phyloP scores from a whole-genome alignment of 2,329 filamentous ascomycete genomes.

The Mycocentrospora acerina region DNA sequence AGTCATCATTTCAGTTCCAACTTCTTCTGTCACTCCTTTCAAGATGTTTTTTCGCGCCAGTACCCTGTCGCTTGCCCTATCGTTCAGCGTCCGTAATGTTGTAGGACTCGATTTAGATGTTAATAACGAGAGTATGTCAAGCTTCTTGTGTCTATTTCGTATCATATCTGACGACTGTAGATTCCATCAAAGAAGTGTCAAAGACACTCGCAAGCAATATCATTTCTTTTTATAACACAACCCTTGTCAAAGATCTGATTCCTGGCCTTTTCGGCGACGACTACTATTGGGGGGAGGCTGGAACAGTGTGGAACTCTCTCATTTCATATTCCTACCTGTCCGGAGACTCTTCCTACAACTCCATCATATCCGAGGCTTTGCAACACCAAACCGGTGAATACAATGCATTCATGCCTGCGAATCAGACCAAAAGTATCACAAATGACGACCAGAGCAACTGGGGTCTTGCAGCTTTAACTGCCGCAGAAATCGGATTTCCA shows the following conservation, averaged over 20 bases:
- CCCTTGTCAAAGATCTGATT: constrained; percentile 3
- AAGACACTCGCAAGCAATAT: constrained; percentile 24
- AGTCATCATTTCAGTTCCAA: background rate
- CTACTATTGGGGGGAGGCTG: constrained; percentile 28
- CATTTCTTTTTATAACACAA: constrained; percentile 20
- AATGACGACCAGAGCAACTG: constrained; percentile 75
- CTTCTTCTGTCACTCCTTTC: constrained; percentile 1
- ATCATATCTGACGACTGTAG: constrained; percentile 9
- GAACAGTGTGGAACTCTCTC: constrained; percentile 20
- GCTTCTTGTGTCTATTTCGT: too few species aligned
- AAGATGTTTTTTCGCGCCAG: constrained; percentile 19
- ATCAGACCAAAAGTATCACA: constrained; percentile 49
- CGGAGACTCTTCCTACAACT: constrained; percentile 44
- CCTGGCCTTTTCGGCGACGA: constrained; percentile 22
- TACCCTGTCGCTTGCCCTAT: constrained; percentile 18
- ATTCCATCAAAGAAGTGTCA: constrained; percentile 26
- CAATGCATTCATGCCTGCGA: constrained; percentile 44
- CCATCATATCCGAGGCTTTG: constrained; percentile 42
- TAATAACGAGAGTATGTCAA: constrained; percentile 14
- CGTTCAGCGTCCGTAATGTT: constrained; percentile 10
- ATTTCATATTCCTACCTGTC: constrained; percentile 48
- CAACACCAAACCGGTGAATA: constrained; percentile 37
- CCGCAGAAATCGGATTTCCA: constrained; percentile 66
- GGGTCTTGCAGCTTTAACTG: constrained; percentile 66
- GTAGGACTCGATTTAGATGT: constrained; percentile 23